phyloP scores from a whole-genome alignment of 805 yeast species.

The Nakazawaea laoshanensis region DNA sequence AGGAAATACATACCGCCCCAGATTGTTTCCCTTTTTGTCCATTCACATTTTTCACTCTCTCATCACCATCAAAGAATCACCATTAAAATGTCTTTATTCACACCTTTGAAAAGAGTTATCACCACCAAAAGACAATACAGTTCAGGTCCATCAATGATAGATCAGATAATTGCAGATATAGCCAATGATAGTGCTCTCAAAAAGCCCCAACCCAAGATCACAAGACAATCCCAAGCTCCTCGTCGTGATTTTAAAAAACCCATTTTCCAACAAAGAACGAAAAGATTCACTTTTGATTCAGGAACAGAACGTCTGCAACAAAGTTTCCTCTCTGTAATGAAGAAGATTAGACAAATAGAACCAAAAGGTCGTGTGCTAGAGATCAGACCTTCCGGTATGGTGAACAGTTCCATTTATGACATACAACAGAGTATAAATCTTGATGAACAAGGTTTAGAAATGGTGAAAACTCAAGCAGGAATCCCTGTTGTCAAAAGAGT shows the following conservation, averaged over 20 bases:
- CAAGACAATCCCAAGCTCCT: too few relatives aligned
- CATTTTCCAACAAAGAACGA: neutral
- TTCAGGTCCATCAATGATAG: slow-evolving; percentile 5
- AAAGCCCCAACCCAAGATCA: too few relatives aligned
- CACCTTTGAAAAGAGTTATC: too few relatives aligned
- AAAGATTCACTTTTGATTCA: neutral
- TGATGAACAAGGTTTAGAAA: slow-evolving; percentile 7
- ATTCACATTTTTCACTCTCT: too few relatives aligned
- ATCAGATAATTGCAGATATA: slow-evolving; percentile 4
- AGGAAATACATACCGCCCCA: too few relatives aligned
- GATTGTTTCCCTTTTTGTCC: too few relatives aligned
- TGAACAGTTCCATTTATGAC: neutral
- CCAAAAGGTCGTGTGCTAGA: slow-evolving; percentile 2
- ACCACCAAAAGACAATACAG: too few relatives aligned
- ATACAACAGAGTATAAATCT: neutral
- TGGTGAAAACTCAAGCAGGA: slow-evolving; percentile 1
- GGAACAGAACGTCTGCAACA: slow-evolving; percentile 6
- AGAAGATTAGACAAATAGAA: neutral
- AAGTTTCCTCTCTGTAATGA: neutral
- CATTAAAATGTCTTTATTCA: too few relatives aligned
- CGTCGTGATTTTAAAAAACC: too few relatives aligned
- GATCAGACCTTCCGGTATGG: neutral
- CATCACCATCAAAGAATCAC: too few relatives aligned
- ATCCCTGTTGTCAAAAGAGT: slow-evolving; percentile 4
- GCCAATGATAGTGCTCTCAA: slow-evolving; percentile 1